phyloP scores from a whole-genome alignment of 164 flowering plant species.

The Santalum album region DNA sequence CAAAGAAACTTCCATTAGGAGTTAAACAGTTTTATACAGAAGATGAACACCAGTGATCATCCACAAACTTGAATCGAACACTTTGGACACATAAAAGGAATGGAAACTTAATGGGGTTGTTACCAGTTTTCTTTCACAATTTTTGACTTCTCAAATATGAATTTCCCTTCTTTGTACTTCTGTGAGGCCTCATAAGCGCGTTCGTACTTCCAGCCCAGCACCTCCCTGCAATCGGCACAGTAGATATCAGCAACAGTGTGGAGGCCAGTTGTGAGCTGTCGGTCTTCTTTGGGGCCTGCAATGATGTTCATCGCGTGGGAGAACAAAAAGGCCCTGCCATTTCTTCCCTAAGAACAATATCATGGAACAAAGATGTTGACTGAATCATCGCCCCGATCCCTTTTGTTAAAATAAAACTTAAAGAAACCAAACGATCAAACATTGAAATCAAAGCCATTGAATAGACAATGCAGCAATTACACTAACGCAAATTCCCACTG shows the following conservation, averaged over 20 bases:
- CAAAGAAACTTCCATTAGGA: background rate
- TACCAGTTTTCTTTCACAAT: slow-evolving; percentile 59
- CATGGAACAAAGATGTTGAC: slow-evolving; percentile 5
- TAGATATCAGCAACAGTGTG: slow-evolving; percentile 49
- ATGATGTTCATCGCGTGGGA: slow-evolving; percentile 45
- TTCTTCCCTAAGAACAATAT: slow-evolving; percentile 33
- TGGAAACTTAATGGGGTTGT: background rate
- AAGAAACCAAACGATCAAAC: background rate
- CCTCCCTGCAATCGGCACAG: slow-evolving; percentile 35
- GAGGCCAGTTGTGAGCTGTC: slow-evolving; percentile 40
- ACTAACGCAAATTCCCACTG: too few species aligned
- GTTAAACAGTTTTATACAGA: background rate
- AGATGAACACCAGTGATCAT: background rate
- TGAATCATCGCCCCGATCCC: background rate
- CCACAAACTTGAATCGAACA: background rate
- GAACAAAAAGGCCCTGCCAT: slow-evolving; percentile 49
- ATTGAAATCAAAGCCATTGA: background rate
- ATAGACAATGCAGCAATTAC: too few species aligned
- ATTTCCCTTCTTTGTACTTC: slow-evolving; percentile 76
- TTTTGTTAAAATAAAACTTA: background rate
- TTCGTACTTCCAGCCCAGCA: slow-evolving; percentile 57
- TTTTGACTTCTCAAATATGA: slow-evolving; percentile 53
- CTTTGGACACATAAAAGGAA: background rate
- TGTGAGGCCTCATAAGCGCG: slow-evolving; percentile 48
- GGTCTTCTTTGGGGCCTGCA: slow-evolving; percentile 40